Percentiles rank a stretch among this genome's conserved stretches.
Conservation (phyloP, 805 yeast species). For the Hagleromyces aurorensis region DNA sequence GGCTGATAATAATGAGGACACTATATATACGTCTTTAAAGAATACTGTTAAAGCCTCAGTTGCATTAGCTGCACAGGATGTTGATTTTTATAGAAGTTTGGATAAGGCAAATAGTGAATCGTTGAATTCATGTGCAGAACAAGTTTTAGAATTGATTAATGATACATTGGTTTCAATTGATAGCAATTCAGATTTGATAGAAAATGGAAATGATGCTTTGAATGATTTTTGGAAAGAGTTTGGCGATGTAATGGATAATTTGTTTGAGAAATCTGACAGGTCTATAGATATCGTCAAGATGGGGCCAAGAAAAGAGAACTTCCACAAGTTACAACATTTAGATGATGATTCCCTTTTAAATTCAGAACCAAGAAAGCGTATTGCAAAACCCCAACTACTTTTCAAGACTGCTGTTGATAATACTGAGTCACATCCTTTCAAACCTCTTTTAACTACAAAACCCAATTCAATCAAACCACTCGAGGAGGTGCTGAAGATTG, state of each 20-base stretch:
- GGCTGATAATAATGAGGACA: conserved; percentile 1
- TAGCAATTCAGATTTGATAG: conserved; percentile 24
- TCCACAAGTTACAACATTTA: conserved; percentile 36
- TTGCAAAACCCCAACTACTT: conserved; percentile 60
- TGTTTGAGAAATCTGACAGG: conserved; percentile 72
- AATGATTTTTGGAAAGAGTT: conserved; percentile 53
- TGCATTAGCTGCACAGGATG: conserved; percentile 69
- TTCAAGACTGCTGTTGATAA: conserved; percentile 61
- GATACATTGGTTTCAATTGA: conserved; percentile 35
- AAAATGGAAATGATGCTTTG: conserved; percentile 37
- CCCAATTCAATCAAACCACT: conserved; percentile 60
- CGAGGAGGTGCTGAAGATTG: conserved; percentile 41
- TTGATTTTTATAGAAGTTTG: conserved; percentile 62
- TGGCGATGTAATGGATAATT: conserved; percentile 53
- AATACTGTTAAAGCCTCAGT: conserved; percentile 57
- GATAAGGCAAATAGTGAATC: conserved; percentile 40
- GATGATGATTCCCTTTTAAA: conserved; percentile 36
- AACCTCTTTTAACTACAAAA: conserved; percentile 61
- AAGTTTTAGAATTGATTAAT: conserved; percentile 41
- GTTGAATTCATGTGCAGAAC: conserved; percentile 35
- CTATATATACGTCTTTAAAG: conserved; percentile 40
- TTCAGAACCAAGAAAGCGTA: conserved; percentile 22
- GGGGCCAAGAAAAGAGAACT: conserved; percentile 14
- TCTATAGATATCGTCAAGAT: conserved; percentile 42
- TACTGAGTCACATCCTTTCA: conserved; percentile 62